phyloP scores from a whole-genome alignment of 2,329 filamentous ascomycete genomes.

The Trichoderma asperellum region DNA sequence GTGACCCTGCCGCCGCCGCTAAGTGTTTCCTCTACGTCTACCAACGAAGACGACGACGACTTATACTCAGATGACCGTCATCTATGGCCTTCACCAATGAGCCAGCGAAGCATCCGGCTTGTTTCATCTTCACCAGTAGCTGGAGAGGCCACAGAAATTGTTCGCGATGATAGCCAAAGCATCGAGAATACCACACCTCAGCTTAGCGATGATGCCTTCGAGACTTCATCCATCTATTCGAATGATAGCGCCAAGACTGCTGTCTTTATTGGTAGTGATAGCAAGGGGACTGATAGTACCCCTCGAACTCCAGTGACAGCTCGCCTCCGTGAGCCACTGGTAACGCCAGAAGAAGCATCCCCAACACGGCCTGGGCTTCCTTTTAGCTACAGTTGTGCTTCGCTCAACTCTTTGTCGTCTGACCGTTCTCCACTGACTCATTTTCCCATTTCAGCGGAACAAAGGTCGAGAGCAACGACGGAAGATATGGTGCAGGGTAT shows the following conservation, averaged over 20 bases:
- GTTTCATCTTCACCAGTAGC: background rate
- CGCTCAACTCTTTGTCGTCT: slow-evolving; percentile 29
- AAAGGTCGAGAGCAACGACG: slow-evolving; percentile 35
- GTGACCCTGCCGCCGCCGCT: background rate
- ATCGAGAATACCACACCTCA: slow-evolving; percentile 1
- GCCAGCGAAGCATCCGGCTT: background rate
- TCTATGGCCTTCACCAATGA: slow-evolving; percentile 14
- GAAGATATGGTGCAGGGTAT: slow-evolving; percentile 34
- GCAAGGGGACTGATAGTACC: background rate
- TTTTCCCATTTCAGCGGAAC: slow-evolving; percentile 37
- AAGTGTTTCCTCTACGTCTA: background rate
- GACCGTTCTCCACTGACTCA: slow-evolving; percentile 35
- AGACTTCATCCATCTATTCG: slow-evolving; percentile 35
- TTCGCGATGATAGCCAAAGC: background rate
- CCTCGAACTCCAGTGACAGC: slow-evolving; percentile 13
- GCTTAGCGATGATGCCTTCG: slow-evolving; percentile 26
- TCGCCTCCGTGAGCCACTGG: background rate
- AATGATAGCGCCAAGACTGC: slow-evolving; percentile 32
- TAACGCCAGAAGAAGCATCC: slow-evolving; percentile 1
- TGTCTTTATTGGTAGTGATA: slow-evolving; percentile 19
- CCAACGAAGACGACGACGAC: slow-evolving; percentile 1
- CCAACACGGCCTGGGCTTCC: slow-evolving; percentile 11
- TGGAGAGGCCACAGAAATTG: background rate
- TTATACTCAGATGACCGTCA: slow-evolving; percentile 21
- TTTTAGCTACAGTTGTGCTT: slow-evolving; percentile 27